Conservation (phyloP, 495 filamentous ascomycete genomes). For the Hypomontagnella monticulosa region DNA sequence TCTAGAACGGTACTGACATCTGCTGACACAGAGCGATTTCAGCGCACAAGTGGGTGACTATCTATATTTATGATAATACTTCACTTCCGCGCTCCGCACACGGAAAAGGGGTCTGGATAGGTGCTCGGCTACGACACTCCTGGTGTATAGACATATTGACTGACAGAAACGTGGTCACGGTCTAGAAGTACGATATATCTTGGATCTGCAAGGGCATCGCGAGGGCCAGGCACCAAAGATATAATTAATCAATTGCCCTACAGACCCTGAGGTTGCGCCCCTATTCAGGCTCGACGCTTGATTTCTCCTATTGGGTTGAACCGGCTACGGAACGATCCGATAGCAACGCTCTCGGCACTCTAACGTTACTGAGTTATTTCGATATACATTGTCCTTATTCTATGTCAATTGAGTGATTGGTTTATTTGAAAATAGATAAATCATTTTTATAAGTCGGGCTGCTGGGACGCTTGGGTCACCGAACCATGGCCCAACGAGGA, state of each 20-base stretch:
- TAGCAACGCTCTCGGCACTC: too few species aligned
- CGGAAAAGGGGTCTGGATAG: too few species aligned
- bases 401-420: too few species aligned
- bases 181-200: neutral
- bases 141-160: neutral
- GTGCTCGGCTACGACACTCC: neutral
- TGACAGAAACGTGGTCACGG: neutral
- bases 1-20: too few species aligned
- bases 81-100: too few species aligned
- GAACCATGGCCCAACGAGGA: neutral
- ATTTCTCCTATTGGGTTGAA: constrained; percentile 15
- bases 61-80: too few species aligned
- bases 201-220: too few species aligned
- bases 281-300: constrained; percentile 14
- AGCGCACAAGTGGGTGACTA: too few species aligned
- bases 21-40: too few species aligned
- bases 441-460: neutral
- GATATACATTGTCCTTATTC: too few species aligned
- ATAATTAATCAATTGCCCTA: neutral
- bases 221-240: neutral
- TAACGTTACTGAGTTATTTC: too few species aligned
- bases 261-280: neutral
- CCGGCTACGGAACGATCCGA: neutral
- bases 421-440: neutral
- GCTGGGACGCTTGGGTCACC: neutral